A percentile compares a stretch with the other conserved stretches of the same genome.
Evolutionary conservation across 768 basidiomycete species (phyloP).

Genomic region (Pleurotus eryngii): DNA sequence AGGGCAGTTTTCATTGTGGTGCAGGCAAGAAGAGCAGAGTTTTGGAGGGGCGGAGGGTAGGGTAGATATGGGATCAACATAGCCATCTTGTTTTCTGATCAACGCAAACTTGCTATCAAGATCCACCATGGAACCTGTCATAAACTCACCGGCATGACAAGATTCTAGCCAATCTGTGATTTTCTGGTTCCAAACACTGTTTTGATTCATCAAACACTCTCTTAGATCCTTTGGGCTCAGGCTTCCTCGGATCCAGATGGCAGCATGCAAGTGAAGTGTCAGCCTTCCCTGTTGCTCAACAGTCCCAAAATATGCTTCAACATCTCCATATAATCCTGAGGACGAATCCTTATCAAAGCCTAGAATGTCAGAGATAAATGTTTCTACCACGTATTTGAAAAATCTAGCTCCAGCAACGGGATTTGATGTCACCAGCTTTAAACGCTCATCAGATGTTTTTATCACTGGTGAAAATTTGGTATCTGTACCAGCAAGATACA

Average conservation of each 20-base stretch:
- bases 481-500: conserved; percentile 26
- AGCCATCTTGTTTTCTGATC: neutral
- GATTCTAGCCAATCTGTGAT: conserved; percentile 30
- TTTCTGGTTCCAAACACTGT: conserved; percentile 10
- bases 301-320: too few relatives aligned
- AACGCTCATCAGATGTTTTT: too few relatives aligned
- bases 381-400: too few relatives aligned
- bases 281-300: neutral
- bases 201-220: neutral
- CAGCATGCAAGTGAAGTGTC: neutral
- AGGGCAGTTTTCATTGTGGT: conserved; percentile 16
- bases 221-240: neutral
- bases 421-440: too few relatives aligned
- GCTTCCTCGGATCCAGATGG: neutral
- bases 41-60: conserved; percentile 21
- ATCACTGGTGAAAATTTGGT: too few relatives aligned
- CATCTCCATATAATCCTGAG: too few relatives aligned
- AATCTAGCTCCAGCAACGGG: too few relatives aligned
- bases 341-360: too few relatives aligned
- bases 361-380: too few relatives aligned
- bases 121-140: conserved; percentile 16
- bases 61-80: conserved; percentile 20
- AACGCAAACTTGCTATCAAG: conserved; percentile 9
- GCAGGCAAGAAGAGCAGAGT: neutral
- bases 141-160: conserved; percentile 27